Conservation (phyloP, 192 early-diverging fungal genomes). For the Coemansia pectinata region DNA sequence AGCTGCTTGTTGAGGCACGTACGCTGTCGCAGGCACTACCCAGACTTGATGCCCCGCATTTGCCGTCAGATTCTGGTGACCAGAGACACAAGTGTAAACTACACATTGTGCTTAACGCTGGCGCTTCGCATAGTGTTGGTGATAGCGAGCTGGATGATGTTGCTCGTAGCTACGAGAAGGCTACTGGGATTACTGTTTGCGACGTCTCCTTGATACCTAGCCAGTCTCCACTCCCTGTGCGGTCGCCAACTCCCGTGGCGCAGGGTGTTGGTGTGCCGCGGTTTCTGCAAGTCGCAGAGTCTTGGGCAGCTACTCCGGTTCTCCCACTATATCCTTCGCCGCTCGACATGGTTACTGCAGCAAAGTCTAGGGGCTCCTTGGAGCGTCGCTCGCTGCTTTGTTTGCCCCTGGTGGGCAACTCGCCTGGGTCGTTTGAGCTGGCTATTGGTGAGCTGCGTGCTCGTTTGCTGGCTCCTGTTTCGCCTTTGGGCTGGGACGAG, state of each 20-base stretch:
- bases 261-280: not conserved
- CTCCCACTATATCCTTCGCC: constrained; percentile 13
- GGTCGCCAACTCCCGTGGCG: too few species aligned
- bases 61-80: not conserved
- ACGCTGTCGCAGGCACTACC: constrained; percentile 13
- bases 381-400: not conserved
- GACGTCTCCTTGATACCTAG: constrained; percentile 18
- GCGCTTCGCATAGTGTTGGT: not conserved
- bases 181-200: constrained; percentile 21
- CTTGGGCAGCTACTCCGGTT: not conserved
- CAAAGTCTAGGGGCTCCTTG: not conserved
- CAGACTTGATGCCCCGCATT: not conserved
- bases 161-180: constrained; percentile 19
- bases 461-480: not conserved
- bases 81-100: constrained; percentile 11
- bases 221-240: not conserved
- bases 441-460: constrained; percentile 2
- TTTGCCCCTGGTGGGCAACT: not conserved
- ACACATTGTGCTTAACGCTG: constrained; percentile 21
- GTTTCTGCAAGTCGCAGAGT: constrained; percentile 15
- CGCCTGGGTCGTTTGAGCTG: constrained; percentile 2
- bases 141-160: not conserved
- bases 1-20: constrained; percentile 12
- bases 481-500: not conserved
- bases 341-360: not conserved